Evolutionary conservation across 75 land plant genomes (phyloP), one percentile per base, ranked within the genome.

Genomic region (Selaginella tamariscina): DNA sequence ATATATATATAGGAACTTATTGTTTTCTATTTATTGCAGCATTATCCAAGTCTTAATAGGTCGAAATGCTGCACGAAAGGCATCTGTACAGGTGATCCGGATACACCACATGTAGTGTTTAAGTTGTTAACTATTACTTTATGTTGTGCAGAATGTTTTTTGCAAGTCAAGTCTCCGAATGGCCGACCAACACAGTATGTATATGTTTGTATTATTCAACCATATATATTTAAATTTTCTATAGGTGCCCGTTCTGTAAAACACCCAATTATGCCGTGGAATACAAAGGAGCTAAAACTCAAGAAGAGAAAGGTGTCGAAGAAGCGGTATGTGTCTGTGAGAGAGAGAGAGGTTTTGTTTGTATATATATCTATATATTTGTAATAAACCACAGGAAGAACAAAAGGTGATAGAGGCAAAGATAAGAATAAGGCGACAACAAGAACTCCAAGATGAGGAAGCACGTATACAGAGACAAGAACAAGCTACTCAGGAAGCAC

Each of bases 401-500:
- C 98, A 92, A 62, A 81, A 76, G 72, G 95, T 92, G 30, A 92
- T 92, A 70, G 98, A 92, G 72, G 98, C 98, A 55, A 84, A 89
- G 76, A 86, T 92, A 68, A 83, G 90, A 64, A 88, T 92, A 76
- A 78, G 80, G 24, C 49, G 49, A 39, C 88, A 89, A 65, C 76
- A 86, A 69, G 89, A 92, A 71, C 63, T 86, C 32, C 84, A 72
- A n/a, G 96, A 84, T 68, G 88, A 85, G n/a, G 81, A 88, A 65
- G 66, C 68, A 33, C 66, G 82, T 29, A 24, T 65, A 56, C 80
- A 72, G 0, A 65, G 49, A 44, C 27, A 33, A 24, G 68, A 69
- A 33, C 80, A 77, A 49, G 73, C 71, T 66, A 29, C 56, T 22
- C 55, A 65, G 33, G 73, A 33, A 21, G 49, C 49, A 39, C 11